Percentiles rank a stretch among this genome's conserved stretches.
phyloP scores from a whole-genome alignment of 129 eudicot genomes.

The Saussurea involucrata region DNA sequence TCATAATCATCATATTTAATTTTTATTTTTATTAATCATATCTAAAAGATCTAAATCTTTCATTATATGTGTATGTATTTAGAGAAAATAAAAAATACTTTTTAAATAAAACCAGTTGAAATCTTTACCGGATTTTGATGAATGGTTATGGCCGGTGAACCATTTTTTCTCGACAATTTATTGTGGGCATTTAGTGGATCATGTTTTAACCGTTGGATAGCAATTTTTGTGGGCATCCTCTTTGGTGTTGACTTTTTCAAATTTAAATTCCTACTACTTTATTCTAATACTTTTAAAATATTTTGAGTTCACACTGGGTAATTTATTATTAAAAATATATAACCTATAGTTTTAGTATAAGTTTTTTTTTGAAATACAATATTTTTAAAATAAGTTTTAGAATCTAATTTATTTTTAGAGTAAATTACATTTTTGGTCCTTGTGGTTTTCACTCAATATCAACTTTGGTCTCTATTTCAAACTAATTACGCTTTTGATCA shows the following conservation, averaged over 20 bases:
- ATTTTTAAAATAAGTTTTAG: no score
- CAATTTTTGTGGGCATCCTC: constrained; percentile 25
- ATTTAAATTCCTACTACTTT: background rate
- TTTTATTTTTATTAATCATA: background rate
- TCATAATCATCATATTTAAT: background rate
- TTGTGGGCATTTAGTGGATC: constrained; percentile 29
- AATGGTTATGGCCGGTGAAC: background rate
- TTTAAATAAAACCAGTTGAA: background rate
- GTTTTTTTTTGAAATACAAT: background rate
- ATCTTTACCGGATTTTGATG: background rate
- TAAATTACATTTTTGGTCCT: no score
- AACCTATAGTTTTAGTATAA: no score
- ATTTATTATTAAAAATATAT: background rate
- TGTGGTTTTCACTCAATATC: no score
- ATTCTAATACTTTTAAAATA: no score
- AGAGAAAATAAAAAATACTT: no score
- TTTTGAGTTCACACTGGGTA: background rate
- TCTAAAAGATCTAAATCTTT: no score
- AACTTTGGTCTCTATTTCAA: no score
- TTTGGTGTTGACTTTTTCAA: constrained; percentile 12
- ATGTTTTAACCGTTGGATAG: constrained; percentile 30
- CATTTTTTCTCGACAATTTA: constrained; percentile 23
- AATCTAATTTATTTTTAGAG: no score
- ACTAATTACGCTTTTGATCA: no score
- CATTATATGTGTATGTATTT: background rate